These are phyloP conservation scores for Dichomitus squalens DNA, from an alignment of 1,284 basidiomycete species.

Conservation along the genomic window DNA sequence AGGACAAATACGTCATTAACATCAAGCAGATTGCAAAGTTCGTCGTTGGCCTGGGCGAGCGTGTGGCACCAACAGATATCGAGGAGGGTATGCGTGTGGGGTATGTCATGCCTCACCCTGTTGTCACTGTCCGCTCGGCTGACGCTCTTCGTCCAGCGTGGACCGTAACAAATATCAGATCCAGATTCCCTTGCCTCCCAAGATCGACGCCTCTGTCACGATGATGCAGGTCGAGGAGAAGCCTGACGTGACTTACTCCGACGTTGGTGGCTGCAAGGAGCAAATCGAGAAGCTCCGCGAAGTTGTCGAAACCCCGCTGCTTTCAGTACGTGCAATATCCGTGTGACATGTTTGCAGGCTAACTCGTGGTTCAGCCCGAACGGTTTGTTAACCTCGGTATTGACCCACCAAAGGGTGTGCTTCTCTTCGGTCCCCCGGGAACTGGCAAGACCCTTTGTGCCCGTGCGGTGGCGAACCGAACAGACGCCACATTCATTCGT, in stretches of 20 bases:
- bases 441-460: conserved; percentile 99
- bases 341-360: conserved; percentile 15
- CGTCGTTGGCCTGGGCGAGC: conserved; percentile 95
- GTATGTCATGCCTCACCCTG: conserved; percentile 50
- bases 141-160: conserved; percentile 49
- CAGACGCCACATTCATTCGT: conserved; percentile 98
- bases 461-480: conserved; percentile 97
- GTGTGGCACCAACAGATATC: conserved; percentile 96
- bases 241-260: conserved; percentile 97
- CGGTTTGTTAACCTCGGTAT: conserved; percentile 98
- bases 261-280: conserved; percentile 98
- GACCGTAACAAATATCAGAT: conserved; percentile 98
- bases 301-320: conserved; percentile 97
- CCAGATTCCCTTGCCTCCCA: conserved; percentile 99
- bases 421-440: conserved; percentile 96
- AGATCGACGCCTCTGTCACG: conserved; percentile 98
- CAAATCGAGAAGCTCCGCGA: conserved; percentile 99
- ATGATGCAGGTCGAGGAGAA: conserved; percentile 99
- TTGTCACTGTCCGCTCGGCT: conserved; percentile 5
- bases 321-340: conserved; percentile 47
- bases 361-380: conserved; percentile 73
- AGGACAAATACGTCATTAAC: conserved; percentile 99
- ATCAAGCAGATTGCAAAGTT: conserved; percentile 99
- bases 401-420: conserved; percentile 97
- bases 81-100: conserved; percentile 99